Base-by-base conservation (phyloP, 441 rosid species). In the Adansonia madagascariensis region DNA sequence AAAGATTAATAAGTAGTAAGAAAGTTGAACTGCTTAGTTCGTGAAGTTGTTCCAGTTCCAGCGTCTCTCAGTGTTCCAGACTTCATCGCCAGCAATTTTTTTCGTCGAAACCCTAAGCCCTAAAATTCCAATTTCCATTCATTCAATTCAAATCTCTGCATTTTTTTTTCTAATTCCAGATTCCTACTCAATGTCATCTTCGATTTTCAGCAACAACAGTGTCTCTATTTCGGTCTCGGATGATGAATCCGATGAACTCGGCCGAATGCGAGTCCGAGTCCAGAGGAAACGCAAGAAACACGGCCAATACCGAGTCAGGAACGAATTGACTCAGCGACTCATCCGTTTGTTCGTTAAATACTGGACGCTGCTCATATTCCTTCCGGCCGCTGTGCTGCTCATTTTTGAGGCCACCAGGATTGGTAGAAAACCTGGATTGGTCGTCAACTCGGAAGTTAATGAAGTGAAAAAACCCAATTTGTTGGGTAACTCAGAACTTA, bases 281-380 rank as follows among this genome's bases (percentile, higher is more conserved):
- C 89, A 94, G 41, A 68, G 95, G 76, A 94, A 91, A 87, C 95
- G 98, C 39, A 92, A 86, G 94, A 94, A 90, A 80, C 78, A 66
- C 6, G 80, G 80, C 39, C 49, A 71, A 4, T 87, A 74, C 71
- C 90, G 86, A 69, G 73, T 78, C 49, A 87, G 75, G 75, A 71
- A 52, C 70, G 89, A 88, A 78, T 83, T 91, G n/a, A 80, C 88
- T 55, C 90, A 81, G 39, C 82, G 87, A 73, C 24, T 86, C 65
- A 11, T 88, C 14, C 85, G 92, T 81, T 82, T 86, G 69, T 71
- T 94, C 73, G 73, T 89, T 4, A 90, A 75, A 71, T 90, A 89
- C 82, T 94, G 99, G 99, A 81, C 79, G 62, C 14, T 90, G 60
- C 69, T 92, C 57, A 75, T 96, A 73, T 82, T 92, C 70, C 80